Conservation (phyloP, 179 eudicot species). For the Carnegiea gigantea region DNA sequence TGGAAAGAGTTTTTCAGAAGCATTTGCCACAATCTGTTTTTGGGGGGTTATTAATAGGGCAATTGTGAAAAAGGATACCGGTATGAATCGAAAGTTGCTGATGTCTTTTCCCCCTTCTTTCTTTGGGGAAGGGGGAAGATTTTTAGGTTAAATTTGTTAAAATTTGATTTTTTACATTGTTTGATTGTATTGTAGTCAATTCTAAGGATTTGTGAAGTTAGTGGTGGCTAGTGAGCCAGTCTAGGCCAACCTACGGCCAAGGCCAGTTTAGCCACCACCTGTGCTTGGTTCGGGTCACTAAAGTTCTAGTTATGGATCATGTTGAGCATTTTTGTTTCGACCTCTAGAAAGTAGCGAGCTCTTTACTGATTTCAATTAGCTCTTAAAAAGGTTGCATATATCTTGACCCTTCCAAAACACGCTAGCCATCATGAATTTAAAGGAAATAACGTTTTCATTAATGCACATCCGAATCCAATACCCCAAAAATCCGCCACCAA, state of each 20-base stretch:
- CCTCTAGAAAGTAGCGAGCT: neutral
- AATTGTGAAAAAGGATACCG: neutral
- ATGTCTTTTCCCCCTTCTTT: neutral
- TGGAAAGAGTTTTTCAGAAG: neutral
- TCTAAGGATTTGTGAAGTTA: neutral
- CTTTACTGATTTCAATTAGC: neutral
- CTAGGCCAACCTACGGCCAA: neutral
- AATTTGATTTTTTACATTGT: neutral
- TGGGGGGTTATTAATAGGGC: neutral
- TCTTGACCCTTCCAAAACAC: neutral
- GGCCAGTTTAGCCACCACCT: neutral
- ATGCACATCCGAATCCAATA: too few relatives aligned
- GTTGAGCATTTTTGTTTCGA: neutral
- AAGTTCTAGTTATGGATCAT: neutral
- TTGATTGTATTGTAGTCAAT: neutral
- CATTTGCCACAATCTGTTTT: neutral
- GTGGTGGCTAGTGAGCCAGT: neutral
- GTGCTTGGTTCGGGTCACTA: neutral
- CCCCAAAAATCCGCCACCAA: too few relatives aligned
- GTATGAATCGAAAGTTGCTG: neutral
- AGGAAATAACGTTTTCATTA: neutral
- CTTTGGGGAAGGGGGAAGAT: neutral
- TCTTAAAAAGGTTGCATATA: neutral
- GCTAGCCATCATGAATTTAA: neutral
- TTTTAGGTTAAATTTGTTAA: slow-evolving; percentile 4